These are phyloP conservation scores for Didymella pinodella DNA, from an alignment of 2,329 filamentous ascomycete genomes.

Conservation along the genomic window DNA sequence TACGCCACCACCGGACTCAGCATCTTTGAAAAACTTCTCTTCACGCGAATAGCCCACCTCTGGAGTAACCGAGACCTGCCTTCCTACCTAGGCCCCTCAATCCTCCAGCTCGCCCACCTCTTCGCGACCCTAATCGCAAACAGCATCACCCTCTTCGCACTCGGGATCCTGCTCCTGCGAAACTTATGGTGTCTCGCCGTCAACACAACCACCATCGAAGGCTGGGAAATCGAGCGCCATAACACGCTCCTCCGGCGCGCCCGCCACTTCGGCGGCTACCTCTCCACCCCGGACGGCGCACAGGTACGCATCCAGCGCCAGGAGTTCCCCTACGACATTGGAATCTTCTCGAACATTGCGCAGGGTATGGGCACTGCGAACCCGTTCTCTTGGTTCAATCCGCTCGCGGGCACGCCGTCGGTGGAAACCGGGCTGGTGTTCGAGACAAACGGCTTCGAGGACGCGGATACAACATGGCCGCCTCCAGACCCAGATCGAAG, in stretches of 20 bases:
- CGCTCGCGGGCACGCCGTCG: conserved; percentile 64
- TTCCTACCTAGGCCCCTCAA: conserved; percentile 72
- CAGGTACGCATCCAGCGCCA: conserved; percentile 66
- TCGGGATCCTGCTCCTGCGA: conserved; percentile 71
- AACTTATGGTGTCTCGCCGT: conserved; percentile 65
- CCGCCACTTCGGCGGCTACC: conserved; percentile 62
- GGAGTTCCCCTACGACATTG: conserved; percentile 84
- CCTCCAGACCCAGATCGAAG: conserved; percentile 60
- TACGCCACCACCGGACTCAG: conserved; percentile 71
- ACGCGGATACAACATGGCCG: conserved; percentile 53
- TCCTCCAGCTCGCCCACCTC: conserved; percentile 66
- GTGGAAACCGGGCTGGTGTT: conserved; percentile 65
- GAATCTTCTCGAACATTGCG: conserved; percentile 75
- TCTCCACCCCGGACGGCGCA: conserved; percentile 64
- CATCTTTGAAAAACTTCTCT: conserved; percentile 70
- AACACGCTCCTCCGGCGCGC: conserved; percentile 56
- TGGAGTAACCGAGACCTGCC: conserved; percentile 73
- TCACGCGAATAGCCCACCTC: conserved; percentile 64
- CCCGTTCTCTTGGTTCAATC: conserved; percentile 72
- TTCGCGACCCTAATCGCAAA: conserved; percentile 67
- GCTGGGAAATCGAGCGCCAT: conserved; percentile 69
- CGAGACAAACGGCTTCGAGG: conserved; percentile 80
- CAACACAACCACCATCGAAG: conserved; percentile 83
- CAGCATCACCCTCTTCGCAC: conserved; percentile 66
- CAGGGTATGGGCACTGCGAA: conserved; percentile 78